Base-by-base conservation (phyloP, 164 flowering plant genomes). In the Sextonia rubra region DNA sequence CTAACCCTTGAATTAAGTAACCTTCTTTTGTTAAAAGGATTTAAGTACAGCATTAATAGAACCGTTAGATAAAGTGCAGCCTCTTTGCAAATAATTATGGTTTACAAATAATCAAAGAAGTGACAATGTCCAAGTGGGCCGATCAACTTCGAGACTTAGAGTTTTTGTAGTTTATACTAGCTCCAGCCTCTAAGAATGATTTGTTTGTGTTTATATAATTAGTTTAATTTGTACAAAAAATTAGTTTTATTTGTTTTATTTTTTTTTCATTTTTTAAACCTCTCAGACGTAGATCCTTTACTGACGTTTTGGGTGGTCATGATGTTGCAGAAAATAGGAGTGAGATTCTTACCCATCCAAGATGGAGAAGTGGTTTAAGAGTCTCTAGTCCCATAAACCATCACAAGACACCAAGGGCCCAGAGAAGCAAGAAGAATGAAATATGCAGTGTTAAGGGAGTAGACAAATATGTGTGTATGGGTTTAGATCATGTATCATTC, bases 281-380 rank as follows among this genome's bases (percentile, higher is more conserved):
- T 37, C 44, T 37, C 44, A 8, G 44, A 24, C 22, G 27, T 22
- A 17, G 12, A 22, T 61, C 12, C 64, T 22, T 9, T 61, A 22
- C 29, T 61, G 12, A 22, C 64, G 24, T 11, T 37, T 66, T 22
- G 68, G 47, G 20, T 64, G 68, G 23, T 18, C 11, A 17, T 64
- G 22, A 37, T 32, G n/a, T 66, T 66, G 69, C 69, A 66, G 69
- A 66, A 66, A 66, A 20, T 12, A 4, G 69, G 69, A 44, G 69
- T 66, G 12, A 66, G 69, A 66, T 66, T 66, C 26, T 27, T 12
- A 20, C 69, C 69, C 24, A 66, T 66, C 52, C 27, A 37, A 66
- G 69, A 47, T 1, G 6, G 24, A 61, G 24, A 24, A 20, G 64
- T 22, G 15, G 11, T 22, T 61, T 61, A 12, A 24, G 1, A 24